Evolutionary conservation across 1,284 basidiomycete genomes (phyloP).

Genomic region (Somion occarium): DNA sequence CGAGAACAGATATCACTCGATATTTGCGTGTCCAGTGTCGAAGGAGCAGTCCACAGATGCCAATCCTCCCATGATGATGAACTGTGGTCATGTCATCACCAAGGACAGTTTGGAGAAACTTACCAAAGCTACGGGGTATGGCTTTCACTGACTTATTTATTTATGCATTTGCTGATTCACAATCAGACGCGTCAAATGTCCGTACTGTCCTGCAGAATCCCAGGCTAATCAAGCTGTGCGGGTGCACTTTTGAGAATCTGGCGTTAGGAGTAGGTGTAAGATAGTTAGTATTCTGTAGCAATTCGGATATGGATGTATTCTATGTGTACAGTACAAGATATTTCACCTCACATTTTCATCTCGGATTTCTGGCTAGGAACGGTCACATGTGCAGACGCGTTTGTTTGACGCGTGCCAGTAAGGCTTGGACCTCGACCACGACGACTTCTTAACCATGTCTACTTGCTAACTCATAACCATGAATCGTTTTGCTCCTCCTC

Average conservation of each 20-base stretch:
- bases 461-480: background rate
- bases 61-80: conserved; percentile 98
- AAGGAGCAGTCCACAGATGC: conserved; percentile 92
- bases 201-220: conserved; percentile 84
- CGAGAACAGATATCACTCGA: conserved; percentile 90
- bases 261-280: background rate
- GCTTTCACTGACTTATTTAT: conserved; percentile 1
- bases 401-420: background rate
- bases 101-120: conserved; percentile 85
- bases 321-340: background rate
- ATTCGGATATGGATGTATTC: background rate
- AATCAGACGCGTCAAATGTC: conserved; percentile 78
- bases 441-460: background rate
- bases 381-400: background rate
- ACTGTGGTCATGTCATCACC: conserved; percentile 91
- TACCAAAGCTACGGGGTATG: conserved; percentile 83
- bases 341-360: background rate
- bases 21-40: conserved; percentile 96
- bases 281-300: background rate
- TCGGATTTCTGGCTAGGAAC: background rate
- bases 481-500: background rate
- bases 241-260: conserved; percentile 59
- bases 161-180: background rate
- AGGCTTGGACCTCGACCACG: background rate
- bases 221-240: conserved; percentile 52